Percentiles rank a stretch among this genome's conserved stretches.
These are phyloP conservation scores for Somion occarium DNA, from an alignment of 1,284 basidiomycete genomes.

Conservation along the genomic window DNA sequence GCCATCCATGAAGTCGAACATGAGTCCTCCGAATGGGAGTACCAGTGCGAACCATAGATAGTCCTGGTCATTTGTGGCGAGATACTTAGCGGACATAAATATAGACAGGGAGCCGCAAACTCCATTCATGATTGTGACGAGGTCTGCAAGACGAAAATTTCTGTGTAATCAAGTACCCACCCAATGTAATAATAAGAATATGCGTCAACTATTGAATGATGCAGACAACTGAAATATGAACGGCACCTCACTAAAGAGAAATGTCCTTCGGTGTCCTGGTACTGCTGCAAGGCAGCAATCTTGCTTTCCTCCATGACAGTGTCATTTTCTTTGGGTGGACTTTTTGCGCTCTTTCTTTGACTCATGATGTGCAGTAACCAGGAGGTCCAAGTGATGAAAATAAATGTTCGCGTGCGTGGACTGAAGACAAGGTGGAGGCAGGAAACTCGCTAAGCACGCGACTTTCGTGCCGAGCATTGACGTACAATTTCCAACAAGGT, in stretches of 20 bases:
- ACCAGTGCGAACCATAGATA: constrained; percentile 83
- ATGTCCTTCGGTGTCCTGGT: constrained; percentile 85
- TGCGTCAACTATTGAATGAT: neutral
- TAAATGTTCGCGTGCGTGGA: neutral
- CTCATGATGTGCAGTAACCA: constrained; percentile 21
- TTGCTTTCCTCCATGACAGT: constrained; percentile 31
- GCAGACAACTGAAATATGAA: constrained; percentile 9
- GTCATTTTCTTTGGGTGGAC: constrained; percentile 8
- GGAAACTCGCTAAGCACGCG: neutral
- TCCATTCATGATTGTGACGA: constrained; percentile 99
- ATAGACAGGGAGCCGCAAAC: constrained; percentile 97
- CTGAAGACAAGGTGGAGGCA: constrained; percentile 1
- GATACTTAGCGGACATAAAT: constrained; percentile 88
- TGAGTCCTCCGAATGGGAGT: constrained; percentile 91
- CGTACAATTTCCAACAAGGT: neutral
- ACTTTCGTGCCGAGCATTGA: neutral
- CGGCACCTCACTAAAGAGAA: constrained; percentile 90
- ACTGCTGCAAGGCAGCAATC: constrained; percentile 68
- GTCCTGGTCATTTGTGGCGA: constrained; percentile 77
- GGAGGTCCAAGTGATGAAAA: constrained; percentile 7
- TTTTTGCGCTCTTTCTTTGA: constrained; percentile 24
- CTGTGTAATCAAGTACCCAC: too few relatives aligned
- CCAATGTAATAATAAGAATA: constrained; percentile 2
- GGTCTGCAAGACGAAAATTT: constrained; percentile 96
- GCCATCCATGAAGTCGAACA: constrained; percentile 98